Evolutionary conservation across 2,329 filamentous ascomycete genomes (phyloP), one percentile per base, ranked within the genome.

Genomic region (Phialocephala subalpina): DNA sequence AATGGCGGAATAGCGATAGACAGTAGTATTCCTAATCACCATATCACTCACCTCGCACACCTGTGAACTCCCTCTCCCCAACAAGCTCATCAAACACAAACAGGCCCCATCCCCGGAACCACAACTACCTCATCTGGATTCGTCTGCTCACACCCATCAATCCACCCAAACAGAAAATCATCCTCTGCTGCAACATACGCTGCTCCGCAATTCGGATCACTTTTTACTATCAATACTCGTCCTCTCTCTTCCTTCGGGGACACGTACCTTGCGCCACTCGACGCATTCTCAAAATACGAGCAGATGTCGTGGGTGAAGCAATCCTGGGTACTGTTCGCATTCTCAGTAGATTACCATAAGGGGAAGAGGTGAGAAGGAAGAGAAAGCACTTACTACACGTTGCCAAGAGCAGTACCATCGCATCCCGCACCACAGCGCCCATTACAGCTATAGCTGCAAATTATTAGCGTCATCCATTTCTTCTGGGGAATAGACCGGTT

Each of bases 291-390:
- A 65, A 84, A 84, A 68, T 81, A 84, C 3, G 81, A 83, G 72
- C 83, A 85, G 14, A 84, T 79, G 58, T 84, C 83, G 62, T 84
- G 83, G 0, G 79, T 80, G 68, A 82, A 84, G 70, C 83, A 84
- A 58, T 84, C 81, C 66, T 83, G 82, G 0, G 82, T 84, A 64
- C 68, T 69, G 33, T 9, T 25, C 29, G 14, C 20, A 38, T 4
- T 67, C 25, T 60, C 55, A 18, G 36, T n/a, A n/a, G n/a, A 2
- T 14, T 20, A 40, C 6, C 16, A 33, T 5, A 33, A 33, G 29
- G 9, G 29, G 29, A 33, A 33, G 4, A 33, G n/a, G n/a, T n/a
- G n/a, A n/a, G 29, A 33, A 33, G 29, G 29, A 18, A 35, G 18
- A 42, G n/a, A 3, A 55, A 16, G n/a, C 20, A 64, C 68, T 25